Evolutionary conservation across 345 rosid species (phyloP), one percentile per base, ranked within the genome.

Genomic region (Corchorus capsularis): DNA sequence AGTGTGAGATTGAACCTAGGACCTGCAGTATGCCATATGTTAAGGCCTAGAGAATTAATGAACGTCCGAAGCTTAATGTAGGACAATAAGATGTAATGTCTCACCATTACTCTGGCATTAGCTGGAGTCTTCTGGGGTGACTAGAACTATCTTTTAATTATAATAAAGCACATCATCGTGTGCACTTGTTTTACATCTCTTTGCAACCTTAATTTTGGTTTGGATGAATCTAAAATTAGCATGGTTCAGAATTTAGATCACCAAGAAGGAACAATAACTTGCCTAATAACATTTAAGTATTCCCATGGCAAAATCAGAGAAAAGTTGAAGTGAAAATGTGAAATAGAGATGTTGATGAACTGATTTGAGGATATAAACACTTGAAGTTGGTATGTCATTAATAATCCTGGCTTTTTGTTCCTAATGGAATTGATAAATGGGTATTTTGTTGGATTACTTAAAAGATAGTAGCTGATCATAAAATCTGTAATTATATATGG

Each of bases 141-240:
- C 70, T 66, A 45, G 2, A 27, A 19, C 8, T 27, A 27, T 45
- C 37, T 19, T 19, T 45, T 45, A 11, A 20, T 66, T 3, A 19
- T 5, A 66, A 61, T 61, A 61, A 66, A 43, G 70, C 53, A 19
- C 70, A 66, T 66, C 34, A 66, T 45, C 70, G 70, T 66, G 70
- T 45, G 70, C 70, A 1, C 3, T 43, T 43, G 47, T 8, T 45
- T 5, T 8, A 45, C 6, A 45, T 45, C 8, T 45, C 47, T 8
- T 45, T 45, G 47, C 47, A 45, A 45, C 43, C 43, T 39, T 39
- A 59, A 9, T 9, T 57, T 57, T 32, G 5, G 63, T n/a, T 1
- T 19, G 19, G 61, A 56, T 50, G 54, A 50, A 50, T 39, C 2
- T 39, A 27, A 27, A 27, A 13, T 50, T 50, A 50, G 54, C 54